Conservation (phyloP, 352 stramenopile species). For the Phytophthora ramorum region DNA sequence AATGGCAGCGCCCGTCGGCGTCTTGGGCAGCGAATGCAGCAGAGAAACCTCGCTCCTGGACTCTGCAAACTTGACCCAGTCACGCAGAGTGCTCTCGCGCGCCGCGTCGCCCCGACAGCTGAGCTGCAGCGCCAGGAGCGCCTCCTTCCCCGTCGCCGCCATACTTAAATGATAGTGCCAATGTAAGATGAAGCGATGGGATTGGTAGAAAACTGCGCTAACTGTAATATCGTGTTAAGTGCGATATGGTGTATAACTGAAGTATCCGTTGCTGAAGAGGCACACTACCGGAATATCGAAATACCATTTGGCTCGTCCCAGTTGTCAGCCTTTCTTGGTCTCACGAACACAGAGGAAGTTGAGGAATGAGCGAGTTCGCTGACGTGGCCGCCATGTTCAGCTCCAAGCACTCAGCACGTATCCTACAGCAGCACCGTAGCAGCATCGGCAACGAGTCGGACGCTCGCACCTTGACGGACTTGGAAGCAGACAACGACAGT, state of each 20-base stretch:
- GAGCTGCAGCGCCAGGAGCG: conserved; percentile 68
- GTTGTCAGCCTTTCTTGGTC: conserved; percentile 12
- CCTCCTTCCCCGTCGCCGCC: conserved; percentile 37
- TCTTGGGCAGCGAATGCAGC: conserved; percentile 63
- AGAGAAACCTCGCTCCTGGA: conserved; percentile 47
- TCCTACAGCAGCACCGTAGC: conserved; percentile 39
- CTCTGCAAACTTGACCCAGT: conserved; percentile 69
- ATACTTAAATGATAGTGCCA: not conserved
- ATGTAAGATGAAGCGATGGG: not conserved
- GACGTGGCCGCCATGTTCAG: conserved; percentile 56
- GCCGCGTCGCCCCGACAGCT: conserved; percentile 68
- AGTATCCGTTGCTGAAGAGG: conserved; percentile 15
- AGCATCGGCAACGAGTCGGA: conserved; percentile 31
- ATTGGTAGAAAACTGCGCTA: conserved; percentile 5
- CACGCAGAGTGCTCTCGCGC: conserved; percentile 61
- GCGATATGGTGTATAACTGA: conserved; percentile 2
- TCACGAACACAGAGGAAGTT: too few species aligned
- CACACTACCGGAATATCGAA: not conserved
- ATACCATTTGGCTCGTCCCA: conserved; percentile 7
- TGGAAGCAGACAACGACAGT: conserved; percentile 29
- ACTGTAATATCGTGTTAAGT: not conserved
- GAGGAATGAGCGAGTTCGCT: conserved; percentile 25
- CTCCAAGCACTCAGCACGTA: conserved; percentile 42
- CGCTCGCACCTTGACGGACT: conserved; percentile 15
- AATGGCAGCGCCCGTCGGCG: conserved; percentile 56